Evolutionary conservation across 495 filamentous ascomycete species (phyloP).

Genomic region (Podospora australis): DNA sequence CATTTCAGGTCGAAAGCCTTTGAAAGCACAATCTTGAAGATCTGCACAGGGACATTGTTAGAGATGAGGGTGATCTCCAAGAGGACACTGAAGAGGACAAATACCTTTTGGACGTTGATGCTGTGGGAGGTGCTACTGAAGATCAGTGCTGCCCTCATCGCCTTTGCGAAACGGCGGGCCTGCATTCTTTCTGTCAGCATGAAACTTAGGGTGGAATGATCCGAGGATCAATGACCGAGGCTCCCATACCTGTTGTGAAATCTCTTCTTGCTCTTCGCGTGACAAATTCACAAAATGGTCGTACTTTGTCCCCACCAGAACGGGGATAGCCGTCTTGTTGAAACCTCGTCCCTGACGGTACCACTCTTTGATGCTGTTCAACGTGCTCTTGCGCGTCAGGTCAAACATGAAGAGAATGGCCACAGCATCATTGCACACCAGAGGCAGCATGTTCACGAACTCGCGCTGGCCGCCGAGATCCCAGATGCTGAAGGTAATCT

Average conservation of each 20-base stretch:
- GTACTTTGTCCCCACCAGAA: constrained; percentile 95
- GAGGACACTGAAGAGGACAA: not conserved
- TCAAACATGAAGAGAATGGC: constrained; percentile 99
- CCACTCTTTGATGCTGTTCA: constrained; percentile 99
- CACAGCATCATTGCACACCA: constrained; percentile 98
- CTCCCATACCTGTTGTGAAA: constrained; percentile 79
- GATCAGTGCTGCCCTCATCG: constrained; percentile 94
- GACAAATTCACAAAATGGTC: constrained; percentile 99
- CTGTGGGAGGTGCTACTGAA: constrained; percentile 98
- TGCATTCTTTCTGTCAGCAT: constrained; percentile 29
- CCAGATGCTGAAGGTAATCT: constrained; percentile 99
- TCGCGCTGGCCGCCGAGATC: constrained; percentile 96
- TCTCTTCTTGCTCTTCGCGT: constrained; percentile 94
- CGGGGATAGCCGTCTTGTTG: constrained; percentile 98
- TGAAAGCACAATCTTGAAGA: constrained; percentile 98
- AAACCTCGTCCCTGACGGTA: constrained; percentile 96
- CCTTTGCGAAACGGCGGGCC: constrained; percentile 94
- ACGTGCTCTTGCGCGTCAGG: constrained; percentile 90
- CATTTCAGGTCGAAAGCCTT: constrained; percentile 99
- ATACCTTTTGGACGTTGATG: constrained; percentile 98
- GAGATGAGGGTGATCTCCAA: constrained; percentile 1
- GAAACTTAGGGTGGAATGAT: not conserved
- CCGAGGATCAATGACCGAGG: not conserved
- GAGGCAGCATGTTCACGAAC: constrained; percentile 98
- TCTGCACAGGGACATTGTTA: constrained; percentile 46